These are phyloP conservation scores for Herpetospermum pedunculosum DNA, from an alignment of 306 rosid species.

Conservation along the genomic window DNA sequence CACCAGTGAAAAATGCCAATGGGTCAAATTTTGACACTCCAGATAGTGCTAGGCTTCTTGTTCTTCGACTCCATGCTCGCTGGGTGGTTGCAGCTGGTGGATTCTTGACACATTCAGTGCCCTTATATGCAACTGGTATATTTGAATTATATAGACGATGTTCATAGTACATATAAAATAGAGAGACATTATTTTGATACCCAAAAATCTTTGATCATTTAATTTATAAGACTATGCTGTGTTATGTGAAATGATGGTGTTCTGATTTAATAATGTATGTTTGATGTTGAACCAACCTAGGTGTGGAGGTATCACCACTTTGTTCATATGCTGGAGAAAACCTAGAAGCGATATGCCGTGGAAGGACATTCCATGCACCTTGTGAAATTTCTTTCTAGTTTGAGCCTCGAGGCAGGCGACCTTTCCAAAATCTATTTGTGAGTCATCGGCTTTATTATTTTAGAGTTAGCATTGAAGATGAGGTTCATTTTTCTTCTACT, in stretches of 20 bases:
- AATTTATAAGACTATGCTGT: not conserved
- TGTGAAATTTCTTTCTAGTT: conserved; percentile 81
- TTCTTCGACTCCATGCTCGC: conserved; percentile 92
- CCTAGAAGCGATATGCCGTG: conserved; percentile 88
- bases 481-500: not conserved
- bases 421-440: not conserved
- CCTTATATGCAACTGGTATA: conserved; percentile 83
- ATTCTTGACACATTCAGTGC: conserved; percentile 96
- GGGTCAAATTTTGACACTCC: conserved; percentile 93
- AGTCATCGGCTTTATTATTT: not conserved
- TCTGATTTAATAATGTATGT: conserved; percentile 12
- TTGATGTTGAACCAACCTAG: conserved; percentile 27
- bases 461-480: not conserved
- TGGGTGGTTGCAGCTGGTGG: conserved; percentile 99
- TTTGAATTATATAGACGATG: not conserved
- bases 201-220: not conserved
- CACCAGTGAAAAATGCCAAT: conserved; percentile 89
- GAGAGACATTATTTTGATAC: not conserved
- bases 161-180: not conserved
- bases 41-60: conserved; percentile 86
- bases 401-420: not conserved
- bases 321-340: conserved; percentile 95
- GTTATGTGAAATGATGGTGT: not conserved
- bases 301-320: conserved; percentile 92
- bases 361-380: conserved; percentile 97